Evolutionary conservation across 345 rosid genomes (phyloP).

Genomic region (Trapa incisa): DNA sequence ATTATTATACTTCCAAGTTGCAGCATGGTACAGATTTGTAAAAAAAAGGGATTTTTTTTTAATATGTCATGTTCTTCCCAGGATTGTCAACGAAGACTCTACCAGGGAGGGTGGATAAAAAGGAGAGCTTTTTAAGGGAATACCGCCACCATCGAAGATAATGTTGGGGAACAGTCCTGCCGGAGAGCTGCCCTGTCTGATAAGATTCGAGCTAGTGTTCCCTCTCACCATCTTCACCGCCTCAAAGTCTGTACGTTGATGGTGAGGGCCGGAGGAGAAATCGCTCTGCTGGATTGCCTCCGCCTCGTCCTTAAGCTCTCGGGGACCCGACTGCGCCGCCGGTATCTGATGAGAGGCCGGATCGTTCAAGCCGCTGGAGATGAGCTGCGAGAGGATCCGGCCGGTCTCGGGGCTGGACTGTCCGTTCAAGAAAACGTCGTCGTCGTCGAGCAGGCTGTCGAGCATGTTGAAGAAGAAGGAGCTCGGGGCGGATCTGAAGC

Average conservation of each 20-base stretch:
- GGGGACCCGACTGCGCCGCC: conserved; percentile 8
- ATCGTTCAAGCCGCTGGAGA: conserved; percentile 8
- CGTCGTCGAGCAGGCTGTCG: conserved; percentile 32
- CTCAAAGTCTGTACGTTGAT: conserved; percentile 21
- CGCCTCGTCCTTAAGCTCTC: conserved; percentile 18
- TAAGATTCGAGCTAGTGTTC: conserved; percentile 39
- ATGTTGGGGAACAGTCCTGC: conserved; percentile 73
- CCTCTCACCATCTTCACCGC: conserved; percentile 18
- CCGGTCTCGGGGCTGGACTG: conserved; percentile 49
- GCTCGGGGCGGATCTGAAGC: conserved; percentile 54
- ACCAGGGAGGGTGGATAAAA: no score
- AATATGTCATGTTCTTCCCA: background rate
- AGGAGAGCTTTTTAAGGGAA: background rate
- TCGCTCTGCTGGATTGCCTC: conserved; percentile 8
- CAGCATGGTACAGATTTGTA: background rate
- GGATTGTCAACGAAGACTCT: background rate
- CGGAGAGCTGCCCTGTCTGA: conserved; percentile 84
- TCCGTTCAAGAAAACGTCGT: conserved; percentile 28
- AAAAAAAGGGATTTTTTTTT: background rate
- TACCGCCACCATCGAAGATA: conserved; percentile 57
- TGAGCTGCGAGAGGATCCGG: conserved; percentile 31
- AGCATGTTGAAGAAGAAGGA: conserved; percentile 26
- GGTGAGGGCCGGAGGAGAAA: conserved; percentile 18
- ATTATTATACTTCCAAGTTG: conserved; percentile 7
- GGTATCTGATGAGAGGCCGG: background rate